Percentiles rank a stretch among this genome's conserved stretches.
phyloP scores from a whole-genome alignment of 345 rosid species.

The Acer negundo region DNA sequence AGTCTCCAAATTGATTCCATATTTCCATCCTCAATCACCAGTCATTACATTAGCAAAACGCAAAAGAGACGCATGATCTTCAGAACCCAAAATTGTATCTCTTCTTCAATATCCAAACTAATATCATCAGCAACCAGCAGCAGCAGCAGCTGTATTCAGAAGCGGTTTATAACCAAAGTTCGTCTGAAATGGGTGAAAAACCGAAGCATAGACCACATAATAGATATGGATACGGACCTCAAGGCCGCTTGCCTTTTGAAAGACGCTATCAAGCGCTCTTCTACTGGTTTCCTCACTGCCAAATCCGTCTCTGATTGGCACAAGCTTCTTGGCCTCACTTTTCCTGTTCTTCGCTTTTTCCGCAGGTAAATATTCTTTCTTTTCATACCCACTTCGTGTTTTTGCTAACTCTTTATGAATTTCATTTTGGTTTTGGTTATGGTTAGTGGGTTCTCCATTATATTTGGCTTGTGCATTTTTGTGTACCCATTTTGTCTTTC shows the following conservation, averaged over 20 bases:
- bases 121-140: slow-evolving; percentile 22
- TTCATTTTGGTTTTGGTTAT: not conserved
- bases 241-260: slow-evolving; percentile 91
- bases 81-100: slow-evolving; percentile 27
- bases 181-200: slow-evolving; percentile 95
- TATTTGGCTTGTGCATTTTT: not conserved
- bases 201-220: slow-evolving; percentile 76
- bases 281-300: slow-evolving; percentile 86
- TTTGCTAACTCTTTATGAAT: not conserved
- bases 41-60: not conserved
- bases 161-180: slow-evolving; percentile 62
- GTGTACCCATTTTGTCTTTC: not conserved
- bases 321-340: slow-evolving; percentile 89
- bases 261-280: slow-evolving; percentile 88
- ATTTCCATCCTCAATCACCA: too few relatives aligned
- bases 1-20: not conserved
- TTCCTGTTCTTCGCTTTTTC: slow-evolving; percentile 88
- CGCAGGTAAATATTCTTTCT: slow-evolving; percentile 53
- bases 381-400: not conserved
- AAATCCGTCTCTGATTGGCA: slow-evolving; percentile 92
- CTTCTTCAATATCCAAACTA: slow-evolving; percentile 21
- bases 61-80: slow-evolving; percentile 25
- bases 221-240: slow-evolving; percentile 85
- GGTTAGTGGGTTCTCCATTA: not conserved
- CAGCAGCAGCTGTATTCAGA: slow-evolving; percentile 43